Evolutionary conservation across 139 green algal genomes (phyloP), one percentile per base, ranked within the genome.

Genomic region (Chara braunii): DNA sequence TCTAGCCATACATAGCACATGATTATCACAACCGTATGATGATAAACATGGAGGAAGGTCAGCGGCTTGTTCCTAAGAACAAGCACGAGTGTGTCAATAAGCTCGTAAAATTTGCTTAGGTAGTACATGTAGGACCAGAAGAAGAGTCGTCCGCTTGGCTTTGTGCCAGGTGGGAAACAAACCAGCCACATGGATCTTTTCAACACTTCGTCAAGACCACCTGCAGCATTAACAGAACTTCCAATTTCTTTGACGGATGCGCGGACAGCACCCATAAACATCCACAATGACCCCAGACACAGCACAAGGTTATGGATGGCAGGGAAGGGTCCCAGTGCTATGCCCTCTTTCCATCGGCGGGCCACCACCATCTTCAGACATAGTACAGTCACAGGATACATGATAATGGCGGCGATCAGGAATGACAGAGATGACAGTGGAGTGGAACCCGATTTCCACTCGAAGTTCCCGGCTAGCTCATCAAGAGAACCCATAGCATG

Each of bases 101-200:
- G 51, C 66, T 85, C 79, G 43, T 81, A 83, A 28, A 68, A 83
- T 48, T 85, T 85, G 29, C 51, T 74, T 0, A 84, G 42, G 76
- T 84, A 84, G 53, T 84, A 84, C 3, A 72, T 24, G 54, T 83
- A 83, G 22, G 54, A 64, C 75, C 75, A 80, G 50, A 76, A 83
- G 48, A 60, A 83, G 1, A 83, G 36, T 6, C 37, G 23, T 3
- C 75, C 76, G 43, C 64, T 33, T 26, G 37, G 34, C n/a, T 36
- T 23, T 29, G 34, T 62, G 24, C 29, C 29, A 14, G 26, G 14
- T 1, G 57, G 62, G n/a, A 77, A 26, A 24, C 78, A 80, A n/a
- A 70, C 56, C n/a, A 83, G 26, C 68, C 57, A 76, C 12, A 23
- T 23, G 43, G n/a, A n/a, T n/a, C n/a, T n/a, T n/a, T n/a, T n/a